phyloP scores from a whole-genome alignment of 352 stramenopile genomes.

The Pythium coloratum region DNA sequence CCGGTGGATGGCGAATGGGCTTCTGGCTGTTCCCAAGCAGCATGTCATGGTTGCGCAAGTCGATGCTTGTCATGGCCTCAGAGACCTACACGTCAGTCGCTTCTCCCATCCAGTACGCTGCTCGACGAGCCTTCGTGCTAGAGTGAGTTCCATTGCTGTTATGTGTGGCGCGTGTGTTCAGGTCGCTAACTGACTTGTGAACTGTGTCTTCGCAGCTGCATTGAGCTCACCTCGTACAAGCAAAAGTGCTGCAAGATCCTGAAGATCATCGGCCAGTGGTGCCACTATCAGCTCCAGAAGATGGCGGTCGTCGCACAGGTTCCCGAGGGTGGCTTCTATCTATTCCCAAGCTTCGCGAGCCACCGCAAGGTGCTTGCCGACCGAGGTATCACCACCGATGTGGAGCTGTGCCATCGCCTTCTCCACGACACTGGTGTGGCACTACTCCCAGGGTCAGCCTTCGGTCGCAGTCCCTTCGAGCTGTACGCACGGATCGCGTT shows the following conservation, averaged over 20 bases:
- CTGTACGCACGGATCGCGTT: conserved; percentile 83
- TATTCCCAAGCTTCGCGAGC: conserved; percentile 80
- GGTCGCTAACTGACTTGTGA: conserved; percentile 2
- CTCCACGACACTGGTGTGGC: conserved; percentile 85
- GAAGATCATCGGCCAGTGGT: conserved; percentile 82
- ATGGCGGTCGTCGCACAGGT: conserved; percentile 80
- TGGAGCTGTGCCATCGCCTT: conserved; percentile 71
- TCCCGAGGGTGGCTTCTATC: conserved; percentile 79
- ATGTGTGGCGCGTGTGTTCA: background rate
- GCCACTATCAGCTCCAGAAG: conserved; percentile 80
- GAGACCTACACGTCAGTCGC: conserved; percentile 89
- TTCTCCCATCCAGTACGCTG: conserved; percentile 84
- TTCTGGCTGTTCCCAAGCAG: conserved; percentile 84
- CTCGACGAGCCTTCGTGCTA: conserved; percentile 71
- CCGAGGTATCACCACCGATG: conserved; percentile 69
- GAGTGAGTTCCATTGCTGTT: conserved; percentile 43
- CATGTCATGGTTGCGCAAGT: conserved; percentile 80
- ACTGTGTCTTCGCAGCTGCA: conserved; percentile 43
- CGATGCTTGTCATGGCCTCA: conserved; percentile 88
- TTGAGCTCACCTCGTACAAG: conserved; percentile 79
- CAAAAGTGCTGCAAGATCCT: conserved; percentile 81
- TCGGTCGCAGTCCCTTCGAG: conserved; percentile 73
- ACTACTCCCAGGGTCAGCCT: conserved; percentile 81
- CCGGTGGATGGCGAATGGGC: conserved; percentile 85
- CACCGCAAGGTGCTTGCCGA: conserved; percentile 64